These are phyloP conservation scores for Stenocarpella maydis DNA, from an alignment of 2,329 filamentous ascomycete genomes.

Conservation along the genomic window DNA sequence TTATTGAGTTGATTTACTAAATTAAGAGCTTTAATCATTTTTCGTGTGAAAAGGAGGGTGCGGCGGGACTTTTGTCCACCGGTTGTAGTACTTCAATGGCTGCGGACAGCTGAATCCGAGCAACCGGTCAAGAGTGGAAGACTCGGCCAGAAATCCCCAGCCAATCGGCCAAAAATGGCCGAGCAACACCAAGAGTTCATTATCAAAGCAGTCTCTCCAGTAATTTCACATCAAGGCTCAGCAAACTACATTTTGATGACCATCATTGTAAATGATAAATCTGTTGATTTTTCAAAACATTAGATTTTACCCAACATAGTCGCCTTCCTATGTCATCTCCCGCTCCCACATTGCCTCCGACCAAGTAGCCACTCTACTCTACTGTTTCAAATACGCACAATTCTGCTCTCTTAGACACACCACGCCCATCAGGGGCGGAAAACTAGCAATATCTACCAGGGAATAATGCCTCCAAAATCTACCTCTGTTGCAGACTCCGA, in stretches of 20 bases:
- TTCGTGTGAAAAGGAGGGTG: no score
- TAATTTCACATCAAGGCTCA: no score
- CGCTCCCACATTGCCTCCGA: no score
- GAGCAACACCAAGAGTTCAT: not conserved
- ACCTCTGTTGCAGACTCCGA: not conserved
- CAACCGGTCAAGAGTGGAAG: no score
- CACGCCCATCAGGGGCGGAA: not conserved
- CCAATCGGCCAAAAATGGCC: not conserved
- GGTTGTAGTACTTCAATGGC: not conserved
- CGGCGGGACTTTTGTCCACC: no score
- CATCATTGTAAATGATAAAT: not conserved
- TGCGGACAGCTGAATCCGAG: not conserved
- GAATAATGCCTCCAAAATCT: no score
- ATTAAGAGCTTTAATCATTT: no score
- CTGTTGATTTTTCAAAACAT: not conserved
- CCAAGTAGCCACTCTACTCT: not conserved
- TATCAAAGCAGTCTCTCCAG: not conserved
- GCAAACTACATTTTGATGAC: not conserved
- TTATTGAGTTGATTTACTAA: no score
- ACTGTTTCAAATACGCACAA: not conserved
- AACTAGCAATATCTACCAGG: rapidly evolving
- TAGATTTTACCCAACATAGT: not conserved
- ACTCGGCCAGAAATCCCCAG: not conserved
- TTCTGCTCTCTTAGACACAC: not conserved
- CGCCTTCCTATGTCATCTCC: no score